A percentile compares a stretch with the other conserved stretches of the same genome.
These are phyloP conservation scores for Linnemannia schmuckeri DNA, from an alignment of 192 early-diverging fungal species.

Conservation along the genomic window DNA sequence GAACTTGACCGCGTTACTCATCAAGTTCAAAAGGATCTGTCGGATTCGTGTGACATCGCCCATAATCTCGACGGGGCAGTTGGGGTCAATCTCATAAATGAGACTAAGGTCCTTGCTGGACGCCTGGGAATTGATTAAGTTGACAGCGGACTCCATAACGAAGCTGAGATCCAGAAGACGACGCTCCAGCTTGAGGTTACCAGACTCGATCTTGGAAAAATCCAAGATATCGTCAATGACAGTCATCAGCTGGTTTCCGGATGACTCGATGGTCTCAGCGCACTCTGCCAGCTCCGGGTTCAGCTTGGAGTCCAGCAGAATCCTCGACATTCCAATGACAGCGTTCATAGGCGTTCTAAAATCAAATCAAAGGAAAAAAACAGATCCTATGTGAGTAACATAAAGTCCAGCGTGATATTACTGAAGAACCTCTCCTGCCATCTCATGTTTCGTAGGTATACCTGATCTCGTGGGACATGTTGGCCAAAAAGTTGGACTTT, in stretches of 20 bases:
- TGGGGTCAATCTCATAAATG: slow-evolving; percentile 66
- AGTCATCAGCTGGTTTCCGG: slow-evolving; percentile 59
- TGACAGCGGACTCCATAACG: slow-evolving; percentile 73
- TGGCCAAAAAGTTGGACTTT: slow-evolving; percentile 77
- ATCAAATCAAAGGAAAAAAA: slow-evolving; percentile 6
- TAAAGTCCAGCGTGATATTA: not conserved
- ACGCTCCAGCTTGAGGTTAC: slow-evolving; percentile 75
- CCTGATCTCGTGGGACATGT: slow-evolving; percentile 77
- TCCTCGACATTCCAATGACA: slow-evolving; percentile 76
- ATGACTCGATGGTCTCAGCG: slow-evolving; percentile 61
- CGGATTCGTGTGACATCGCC: slow-evolving; percentile 68
- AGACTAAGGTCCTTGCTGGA: slow-evolving; percentile 71
- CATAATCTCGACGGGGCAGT: slow-evolving; percentile 53
- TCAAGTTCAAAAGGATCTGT: slow-evolving; percentile 66
- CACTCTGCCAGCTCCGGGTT: slow-evolving; percentile 77
- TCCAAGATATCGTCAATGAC: slow-evolving; percentile 72
- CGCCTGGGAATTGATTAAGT: slow-evolving; percentile 72
- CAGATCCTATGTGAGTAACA: not conserved
- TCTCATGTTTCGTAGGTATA: not conserved
- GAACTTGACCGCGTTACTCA: slow-evolving; percentile 71
- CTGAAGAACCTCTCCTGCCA: not conserved
- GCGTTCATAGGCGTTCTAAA: slow-evolving; percentile 84
- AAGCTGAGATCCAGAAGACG: slow-evolving; percentile 71
- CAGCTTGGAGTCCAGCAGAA: slow-evolving; percentile 79
- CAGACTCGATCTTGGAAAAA: slow-evolving; percentile 84